Evolutionary conservation across 371 early-diverging fungal species (phyloP).

Genomic region (Nematocida displodere): DNA sequence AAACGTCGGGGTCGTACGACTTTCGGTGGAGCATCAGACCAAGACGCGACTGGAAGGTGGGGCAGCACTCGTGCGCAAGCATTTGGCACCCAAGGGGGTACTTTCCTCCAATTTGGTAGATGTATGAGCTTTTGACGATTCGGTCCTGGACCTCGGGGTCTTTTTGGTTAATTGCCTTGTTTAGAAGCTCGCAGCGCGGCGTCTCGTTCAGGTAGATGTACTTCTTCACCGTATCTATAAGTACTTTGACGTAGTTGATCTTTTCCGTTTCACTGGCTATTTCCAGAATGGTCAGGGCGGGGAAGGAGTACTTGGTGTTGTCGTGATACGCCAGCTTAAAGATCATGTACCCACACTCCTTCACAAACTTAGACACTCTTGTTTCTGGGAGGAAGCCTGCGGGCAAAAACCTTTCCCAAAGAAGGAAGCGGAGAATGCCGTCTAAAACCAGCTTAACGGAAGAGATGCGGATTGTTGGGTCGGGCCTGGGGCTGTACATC

Average conservation of each 20-base stretch:
- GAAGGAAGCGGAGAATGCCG: constrained; percentile 21
- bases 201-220: constrained; percentile 31
- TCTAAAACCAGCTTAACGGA: not conserved
- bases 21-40: constrained; percentile 17
- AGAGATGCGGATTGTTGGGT: not conserved
- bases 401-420: constrained; percentile 19
- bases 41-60: not conserved
- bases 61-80: constrained; percentile 4
- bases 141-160: not conserved
- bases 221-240: constrained; percentile 36
- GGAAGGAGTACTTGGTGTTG: constrained; percentile 42
- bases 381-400: not conserved
- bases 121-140: constrained; percentile 36
- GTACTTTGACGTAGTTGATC: constrained; percentile 34
- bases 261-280: not conserved
- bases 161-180: constrained; percentile 33
- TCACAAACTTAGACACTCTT: not conserved
- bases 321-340: constrained; percentile 39
- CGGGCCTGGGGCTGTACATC: not conserved
- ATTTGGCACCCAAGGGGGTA: constrained; percentile 28
- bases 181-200: constrained; percentile 36
- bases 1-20: constrained; percentile 3
- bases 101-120: constrained; percentile 18
- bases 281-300: constrained; percentile 38
- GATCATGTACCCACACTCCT: constrained; percentile 34